A percentile compares a stretch with the other conserved stretches of the same genome.
Conservation (phyloP, 768 basidiomycete species). For the Imleria badia region DNA sequence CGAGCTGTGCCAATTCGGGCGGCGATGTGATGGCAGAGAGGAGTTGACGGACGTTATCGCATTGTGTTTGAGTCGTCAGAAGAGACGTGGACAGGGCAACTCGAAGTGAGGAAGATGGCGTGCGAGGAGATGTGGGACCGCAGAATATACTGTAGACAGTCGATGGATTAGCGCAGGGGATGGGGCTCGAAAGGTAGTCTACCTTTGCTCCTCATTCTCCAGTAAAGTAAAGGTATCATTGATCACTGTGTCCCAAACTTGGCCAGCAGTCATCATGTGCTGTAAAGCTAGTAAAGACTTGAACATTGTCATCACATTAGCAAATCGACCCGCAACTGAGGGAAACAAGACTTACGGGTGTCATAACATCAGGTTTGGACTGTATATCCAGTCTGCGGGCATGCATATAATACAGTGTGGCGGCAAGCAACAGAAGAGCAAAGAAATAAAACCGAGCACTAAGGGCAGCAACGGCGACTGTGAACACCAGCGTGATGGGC, state of each 20-base stretch:
- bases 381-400: conserved; percentile 33
- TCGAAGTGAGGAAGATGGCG: conserved; percentile 44
- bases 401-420: conserved; percentile 40
- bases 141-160: conserved; percentile 34
- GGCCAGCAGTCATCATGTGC: conserved; percentile 64
- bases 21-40: conserved; percentile 75
- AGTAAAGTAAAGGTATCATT: conserved; percentile 64
- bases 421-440: conserved; percentile 39
- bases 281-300: conserved; percentile 68
- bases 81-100: conserved; percentile 72
- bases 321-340: not conserved
- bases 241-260: conserved; percentile 72
- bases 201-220: conserved; percentile 74
- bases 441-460: conserved; percentile 44
- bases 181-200: conserved; percentile 11
- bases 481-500: conserved; percentile 40
- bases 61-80: conserved; percentile 74
- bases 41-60: conserved; percentile 78
- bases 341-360: conserved; percentile 44
- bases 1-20: conserved; percentile 67
- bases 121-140: conserved; percentile 40
- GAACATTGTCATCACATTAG: conserved; percentile 6
- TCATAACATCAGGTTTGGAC: conserved; percentile 48
- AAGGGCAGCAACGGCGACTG: conserved; percentile 40
- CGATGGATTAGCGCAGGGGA: not conserved